Conservation (phyloP, 2,329 filamentous ascomycete genomes). For the Fonsecaea multimorphosa region DNA sequence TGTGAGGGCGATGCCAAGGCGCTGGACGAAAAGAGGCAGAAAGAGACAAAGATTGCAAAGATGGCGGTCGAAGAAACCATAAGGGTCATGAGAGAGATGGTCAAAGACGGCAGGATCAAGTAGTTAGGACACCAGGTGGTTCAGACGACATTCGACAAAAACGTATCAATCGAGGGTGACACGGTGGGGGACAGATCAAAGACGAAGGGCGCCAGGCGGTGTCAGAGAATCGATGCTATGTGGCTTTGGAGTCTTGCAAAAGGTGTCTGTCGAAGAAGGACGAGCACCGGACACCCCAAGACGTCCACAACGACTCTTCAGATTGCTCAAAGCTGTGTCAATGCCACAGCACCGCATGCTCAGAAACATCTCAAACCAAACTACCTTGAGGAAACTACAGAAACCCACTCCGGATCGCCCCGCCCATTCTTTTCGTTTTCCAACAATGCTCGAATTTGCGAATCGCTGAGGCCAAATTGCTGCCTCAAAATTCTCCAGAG, state of each 20-base stretch:
- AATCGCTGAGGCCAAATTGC: background rate
- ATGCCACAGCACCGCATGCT: background rate
- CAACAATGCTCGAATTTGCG: background rate
- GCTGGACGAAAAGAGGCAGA: slow-evolving; percentile 27
- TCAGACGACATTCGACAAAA: background rate
- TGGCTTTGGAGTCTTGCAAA: background rate
- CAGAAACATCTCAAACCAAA: background rate
- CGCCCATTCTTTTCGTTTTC: background rate
- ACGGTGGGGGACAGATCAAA: background rate
- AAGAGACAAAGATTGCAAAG: slow-evolving; percentile 34
- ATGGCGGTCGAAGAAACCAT: slow-evolving; percentile 40
- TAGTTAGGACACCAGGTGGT: slow-evolving; percentile 1
- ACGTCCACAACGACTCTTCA: background rate
- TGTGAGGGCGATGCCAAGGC: slow-evolving; percentile 27
- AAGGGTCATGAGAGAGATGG: slow-evolving; percentile 39
- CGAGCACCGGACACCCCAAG: background rate
- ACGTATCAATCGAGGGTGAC: background rate
- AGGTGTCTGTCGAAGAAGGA: background rate
- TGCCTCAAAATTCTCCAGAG: slow-evolving; percentile 4
- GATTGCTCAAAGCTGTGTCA: background rate
- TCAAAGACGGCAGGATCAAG: slow-evolving; percentile 35
- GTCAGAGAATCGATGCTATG: background rate
- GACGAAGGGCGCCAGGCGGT: background rate
- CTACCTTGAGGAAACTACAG: background rate
- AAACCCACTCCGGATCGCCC: background rate